Evolutionary conservation across 345 rosid genomes (phyloP).

Genomic region (Bruguiera parviflora): DNA sequence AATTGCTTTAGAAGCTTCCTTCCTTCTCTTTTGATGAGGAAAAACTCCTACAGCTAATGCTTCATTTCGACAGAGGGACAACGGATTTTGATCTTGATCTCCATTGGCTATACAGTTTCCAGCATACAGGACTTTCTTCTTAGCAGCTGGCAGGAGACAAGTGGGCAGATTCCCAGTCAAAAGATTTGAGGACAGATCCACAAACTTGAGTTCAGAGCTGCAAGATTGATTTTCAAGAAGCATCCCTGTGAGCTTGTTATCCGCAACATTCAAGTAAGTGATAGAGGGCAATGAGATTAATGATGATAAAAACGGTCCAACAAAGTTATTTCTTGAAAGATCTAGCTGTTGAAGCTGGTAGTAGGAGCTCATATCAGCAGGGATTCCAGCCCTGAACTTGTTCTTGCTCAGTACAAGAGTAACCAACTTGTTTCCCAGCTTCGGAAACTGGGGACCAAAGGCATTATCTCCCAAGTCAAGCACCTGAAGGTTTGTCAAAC

Average conservation of each 20-base stretch:
- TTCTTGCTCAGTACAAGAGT: conserved; percentile 71
- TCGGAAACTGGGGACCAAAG: conserved; percentile 72
- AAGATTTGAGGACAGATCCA: conserved; percentile 79
- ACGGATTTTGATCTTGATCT: conserved; percentile 56
- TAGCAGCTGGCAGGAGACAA: conserved; percentile 50
- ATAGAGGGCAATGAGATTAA: conserved; percentile 68
- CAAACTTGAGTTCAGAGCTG: conserved; percentile 47
- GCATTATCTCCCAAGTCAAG: conserved; percentile 84
- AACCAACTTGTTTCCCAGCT: conserved; percentile 63
- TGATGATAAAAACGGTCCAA: conserved; percentile 71
- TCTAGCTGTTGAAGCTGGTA: conserved; percentile 81
- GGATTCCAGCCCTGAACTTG: conserved; percentile 75
- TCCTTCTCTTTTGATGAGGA: conserved; percentile 43
- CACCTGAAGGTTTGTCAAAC: conserved; percentile 76
- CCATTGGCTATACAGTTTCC: conserved; percentile 59
- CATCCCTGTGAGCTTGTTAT: conserved; percentile 82
- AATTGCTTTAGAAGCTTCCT: conserved; percentile 32
- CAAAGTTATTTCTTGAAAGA: conserved; percentile 66
- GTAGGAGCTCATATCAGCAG: conserved; percentile 48
- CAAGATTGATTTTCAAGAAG: conserved; percentile 72
- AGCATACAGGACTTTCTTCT: conserved; percentile 46
- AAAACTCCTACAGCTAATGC: conserved; percentile 89
- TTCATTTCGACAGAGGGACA: conserved; percentile 69
- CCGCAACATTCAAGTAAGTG: conserved; percentile 57
- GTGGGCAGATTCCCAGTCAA: conserved; percentile 70